These are phyloP conservation scores for Carnegiea gigantea DNA, from an alignment of 179 eudicot genomes.

Conservation along the genomic window DNA sequence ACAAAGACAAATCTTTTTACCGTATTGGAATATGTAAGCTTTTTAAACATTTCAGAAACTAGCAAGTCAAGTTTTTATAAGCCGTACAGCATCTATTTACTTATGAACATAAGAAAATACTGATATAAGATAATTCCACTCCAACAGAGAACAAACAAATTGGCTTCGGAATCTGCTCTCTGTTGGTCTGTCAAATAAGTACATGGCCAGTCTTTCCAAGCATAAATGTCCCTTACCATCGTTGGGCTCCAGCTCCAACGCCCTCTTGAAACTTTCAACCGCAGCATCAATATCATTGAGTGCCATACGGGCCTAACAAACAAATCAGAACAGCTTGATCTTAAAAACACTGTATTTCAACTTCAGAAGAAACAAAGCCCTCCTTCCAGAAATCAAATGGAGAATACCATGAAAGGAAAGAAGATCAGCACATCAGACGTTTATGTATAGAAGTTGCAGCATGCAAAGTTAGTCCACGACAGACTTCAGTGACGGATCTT, in stretches of 20 bases:
- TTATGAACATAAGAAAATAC: neutral
- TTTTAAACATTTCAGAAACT: neutral
- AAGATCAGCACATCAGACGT: slow-evolving; percentile 10
- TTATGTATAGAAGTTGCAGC: neutral
- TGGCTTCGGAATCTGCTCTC: neutral
- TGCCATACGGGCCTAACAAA: slow-evolving; percentile 68
- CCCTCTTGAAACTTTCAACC: slow-evolving; percentile 68
- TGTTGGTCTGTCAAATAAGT: neutral
- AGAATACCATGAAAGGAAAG: neutral
- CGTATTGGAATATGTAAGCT: slow-evolving; percentile 8
- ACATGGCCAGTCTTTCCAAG: neutral
- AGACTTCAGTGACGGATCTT: neutral
- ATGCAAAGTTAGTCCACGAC: neutral
- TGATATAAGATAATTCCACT: neutral
- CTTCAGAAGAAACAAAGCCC: neutral
- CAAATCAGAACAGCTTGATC: neutral
- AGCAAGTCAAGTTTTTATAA: neutral
- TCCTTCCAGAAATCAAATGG: neutral
- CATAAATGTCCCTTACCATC: slow-evolving; percentile 51
- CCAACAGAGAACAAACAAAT: neutral
- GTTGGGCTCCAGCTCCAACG: slow-evolving; percentile 77
- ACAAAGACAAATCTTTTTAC: slow-evolving; percentile 7
- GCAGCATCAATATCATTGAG: slow-evolving; percentile 90
- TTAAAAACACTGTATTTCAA: neutral
- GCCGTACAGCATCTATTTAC: neutral